Evolutionary conservation across 768 basidiomycete genomes (phyloP).

Genomic region (Fomitopsis serialis): DNA sequence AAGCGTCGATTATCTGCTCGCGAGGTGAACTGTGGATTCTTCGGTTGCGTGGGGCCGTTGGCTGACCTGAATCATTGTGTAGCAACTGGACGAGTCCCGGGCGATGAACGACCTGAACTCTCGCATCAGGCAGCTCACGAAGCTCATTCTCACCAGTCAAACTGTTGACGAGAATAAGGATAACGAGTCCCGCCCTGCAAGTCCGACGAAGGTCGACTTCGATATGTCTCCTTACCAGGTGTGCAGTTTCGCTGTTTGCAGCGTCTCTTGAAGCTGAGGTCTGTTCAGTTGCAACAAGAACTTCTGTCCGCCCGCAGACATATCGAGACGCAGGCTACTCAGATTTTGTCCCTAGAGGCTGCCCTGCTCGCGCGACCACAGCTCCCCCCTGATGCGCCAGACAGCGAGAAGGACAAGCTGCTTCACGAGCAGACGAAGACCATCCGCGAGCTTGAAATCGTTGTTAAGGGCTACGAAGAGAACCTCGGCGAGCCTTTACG

Average conservation of each 20-base stretch:
- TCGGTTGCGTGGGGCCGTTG: not conserved
- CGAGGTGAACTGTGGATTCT: conserved; percentile 27
- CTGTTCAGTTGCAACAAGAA: conserved; percentile 75
- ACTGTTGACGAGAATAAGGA: conserved; percentile 67
- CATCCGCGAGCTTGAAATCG: conserved; percentile 74
- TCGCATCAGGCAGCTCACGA: conserved; percentile 78
- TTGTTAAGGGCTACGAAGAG: conserved; percentile 66
- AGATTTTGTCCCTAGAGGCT: conserved; percentile 80
- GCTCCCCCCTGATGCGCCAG: conserved; percentile 57
- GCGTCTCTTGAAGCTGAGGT: not conserved
- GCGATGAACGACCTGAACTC: conserved; percentile 81
- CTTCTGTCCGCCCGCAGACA: conserved; percentile 73
- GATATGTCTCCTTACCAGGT: conserved; percentile 87
- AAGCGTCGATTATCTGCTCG: conserved; percentile 40
- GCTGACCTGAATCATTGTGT: conserved; percentile 7
- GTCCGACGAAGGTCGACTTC: conserved; percentile 86
- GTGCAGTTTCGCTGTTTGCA: conserved; percentile 10
- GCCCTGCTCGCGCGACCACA: conserved; percentile 69
- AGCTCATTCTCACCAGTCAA: conserved; percentile 80
- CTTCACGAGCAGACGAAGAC: conserved; percentile 70
- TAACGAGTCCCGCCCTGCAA: conserved; percentile 70
- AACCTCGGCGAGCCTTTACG: conserved; percentile 66
- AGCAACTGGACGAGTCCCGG: conserved; percentile 83
- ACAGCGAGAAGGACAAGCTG: conserved; percentile 68
- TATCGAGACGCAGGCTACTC: conserved; percentile 73